phyloP scores from a whole-genome alignment of 306 rosid species.

The Prunus salicina region DNA sequence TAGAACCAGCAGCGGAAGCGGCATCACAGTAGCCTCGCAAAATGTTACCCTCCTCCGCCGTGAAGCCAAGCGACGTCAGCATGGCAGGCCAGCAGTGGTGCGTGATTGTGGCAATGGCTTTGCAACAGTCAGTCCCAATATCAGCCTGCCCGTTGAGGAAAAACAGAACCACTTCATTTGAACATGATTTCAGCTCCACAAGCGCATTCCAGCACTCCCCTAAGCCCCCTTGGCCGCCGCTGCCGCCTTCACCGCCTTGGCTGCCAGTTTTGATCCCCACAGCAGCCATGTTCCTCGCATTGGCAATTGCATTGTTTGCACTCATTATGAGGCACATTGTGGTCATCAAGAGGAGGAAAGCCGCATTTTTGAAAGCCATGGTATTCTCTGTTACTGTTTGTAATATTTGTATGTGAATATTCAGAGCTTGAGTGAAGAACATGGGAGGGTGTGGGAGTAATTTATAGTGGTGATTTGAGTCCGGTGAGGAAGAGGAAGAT shows the following conservation, averaged over 20 bases:
- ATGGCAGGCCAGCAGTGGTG: constrained; percentile 46
- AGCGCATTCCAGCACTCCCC: constrained; percentile 33
- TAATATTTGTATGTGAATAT: background rate
- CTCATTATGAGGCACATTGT: background rate
- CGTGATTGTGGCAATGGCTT: constrained; percentile 34
- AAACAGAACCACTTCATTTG: constrained; percentile 31
- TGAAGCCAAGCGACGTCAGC: constrained; percentile 36
- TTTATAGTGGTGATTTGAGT: background rate
- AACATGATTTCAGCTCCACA: constrained; percentile 32
- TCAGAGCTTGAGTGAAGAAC: background rate
- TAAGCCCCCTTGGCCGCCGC: background rate
- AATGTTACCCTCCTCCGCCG: constrained; percentile 26
- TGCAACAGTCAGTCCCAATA: constrained; percentile 36
- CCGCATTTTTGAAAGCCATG: background rate
- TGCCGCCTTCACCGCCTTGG: background rate
- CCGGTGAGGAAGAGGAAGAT: background rate
- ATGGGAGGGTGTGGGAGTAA: background rate
- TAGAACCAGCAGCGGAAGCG: background rate
- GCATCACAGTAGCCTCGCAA: constrained; percentile 33
- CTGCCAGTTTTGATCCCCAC: background rate
- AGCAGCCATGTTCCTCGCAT: constrained; percentile 12
- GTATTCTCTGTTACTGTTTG: background rate
- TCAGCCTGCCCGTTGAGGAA: constrained; percentile 23
- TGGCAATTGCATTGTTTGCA: constrained; percentile 1
- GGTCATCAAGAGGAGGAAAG: background rate